These are phyloP conservation scores for Plasmodium knowlesi DNA, from an alignment of 169 alveolate species.

Conservation along the genomic window DNA sequence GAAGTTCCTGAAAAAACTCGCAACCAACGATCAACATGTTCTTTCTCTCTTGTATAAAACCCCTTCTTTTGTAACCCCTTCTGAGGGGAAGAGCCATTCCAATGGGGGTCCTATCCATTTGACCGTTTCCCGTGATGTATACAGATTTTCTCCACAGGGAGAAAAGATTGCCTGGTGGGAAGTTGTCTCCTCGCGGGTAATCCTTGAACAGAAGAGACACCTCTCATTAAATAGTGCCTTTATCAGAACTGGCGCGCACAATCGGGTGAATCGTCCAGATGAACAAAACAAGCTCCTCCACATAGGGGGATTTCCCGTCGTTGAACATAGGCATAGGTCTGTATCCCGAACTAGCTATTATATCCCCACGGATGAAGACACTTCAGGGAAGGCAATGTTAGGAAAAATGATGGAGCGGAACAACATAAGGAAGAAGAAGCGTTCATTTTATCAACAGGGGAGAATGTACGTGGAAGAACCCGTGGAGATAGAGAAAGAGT, in stretches of 20 bases:
- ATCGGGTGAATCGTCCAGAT: neutral
- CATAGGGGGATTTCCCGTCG: neutral
- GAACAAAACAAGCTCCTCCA: neutral
- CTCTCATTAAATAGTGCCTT: neutral
- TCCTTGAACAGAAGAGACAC: neutral
- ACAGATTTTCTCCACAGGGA: neutral
- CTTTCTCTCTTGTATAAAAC: conserved; percentile 20
- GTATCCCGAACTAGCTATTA: neutral
- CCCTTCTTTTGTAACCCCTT: conserved; percentile 2
- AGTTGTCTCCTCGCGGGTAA: conserved; percentile 13
- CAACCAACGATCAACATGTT: conserved; percentile 7
- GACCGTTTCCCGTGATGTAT: conserved; percentile 7
- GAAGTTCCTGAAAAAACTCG: conserved; percentile 6
- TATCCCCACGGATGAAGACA: neutral
- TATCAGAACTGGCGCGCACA: neutral
- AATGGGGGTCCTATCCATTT: neutral
- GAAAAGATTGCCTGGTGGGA: conserved; percentile 28
- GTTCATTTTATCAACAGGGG: neutral
- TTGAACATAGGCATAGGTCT: neutral
- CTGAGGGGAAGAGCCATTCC: neutral
- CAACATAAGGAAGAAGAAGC: neutral
- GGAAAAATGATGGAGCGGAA: neutral
- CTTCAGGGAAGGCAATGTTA: neutral
- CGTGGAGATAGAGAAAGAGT: neutral
- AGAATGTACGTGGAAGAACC: neutral